Evolutionary conservation across 1,284 basidiomycete genomes (phyloP), one percentile per base, ranked within the genome.

Genomic region (Malassezia japonica): DNA sequence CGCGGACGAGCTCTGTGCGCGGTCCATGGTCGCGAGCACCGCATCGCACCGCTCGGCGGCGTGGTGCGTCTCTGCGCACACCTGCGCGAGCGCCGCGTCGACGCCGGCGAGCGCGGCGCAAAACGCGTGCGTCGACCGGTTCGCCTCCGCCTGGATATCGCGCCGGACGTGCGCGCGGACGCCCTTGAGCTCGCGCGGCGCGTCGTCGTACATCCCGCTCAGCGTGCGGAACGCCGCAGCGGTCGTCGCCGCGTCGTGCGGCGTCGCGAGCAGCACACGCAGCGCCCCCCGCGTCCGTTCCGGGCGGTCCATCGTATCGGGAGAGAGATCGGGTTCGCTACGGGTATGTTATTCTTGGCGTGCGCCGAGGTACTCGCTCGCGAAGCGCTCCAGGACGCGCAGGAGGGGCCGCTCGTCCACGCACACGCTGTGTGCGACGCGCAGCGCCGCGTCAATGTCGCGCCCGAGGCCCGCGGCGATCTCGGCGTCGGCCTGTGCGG

Each of bases 401-500:
- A 45, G 38, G 31, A 45, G 31, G 31, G 44, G 29, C 15, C 12
- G 16, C 13, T 27, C 40, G 7, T 29, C 31, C 31, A 10, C 27
- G 16, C 42, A 44, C 7, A 28, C 40, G 24, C 21, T 41, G 15
- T 28, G 27, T 6, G 51, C 51, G n/a, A 29, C 40, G 25, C 35
- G 46, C 35, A 54, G 28, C 10, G 51, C 51, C n/a, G 51, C 51
- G 6, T 32, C 46, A 1, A 54, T 13, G 28, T 54, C 51, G 34
- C 51, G 51, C 18, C 44, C 46, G n/a, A 54, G 41, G 10, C 51
- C 51, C 15, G 51, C 40, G 16, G 41, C 51, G 15, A 48, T 24
- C 21, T 54, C 51, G 6, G 46, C 38, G 13, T 44, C 38, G 6
- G 51, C 51, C n/a, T 33, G 31, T 9, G 25, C 38, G n/a, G 39